phyloP scores from a whole-genome alignment of 192 early-diverging fungal genomes.

The Coemansia sp. region DNA sequence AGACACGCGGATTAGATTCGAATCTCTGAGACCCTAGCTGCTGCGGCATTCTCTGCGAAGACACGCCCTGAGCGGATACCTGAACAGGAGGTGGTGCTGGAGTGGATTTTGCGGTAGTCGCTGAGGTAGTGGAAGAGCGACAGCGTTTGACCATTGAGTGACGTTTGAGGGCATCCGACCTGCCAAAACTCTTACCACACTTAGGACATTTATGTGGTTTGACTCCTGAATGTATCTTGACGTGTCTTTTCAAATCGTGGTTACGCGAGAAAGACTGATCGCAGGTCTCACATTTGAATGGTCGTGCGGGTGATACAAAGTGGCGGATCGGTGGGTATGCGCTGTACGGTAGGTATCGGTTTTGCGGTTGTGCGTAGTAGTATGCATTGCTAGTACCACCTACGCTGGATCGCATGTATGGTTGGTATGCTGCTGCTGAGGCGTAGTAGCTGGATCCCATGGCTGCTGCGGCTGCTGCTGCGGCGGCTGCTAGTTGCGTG shows the following conservation, averaged over 20 bases:
- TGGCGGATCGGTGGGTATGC: slow-evolving; percentile 55
- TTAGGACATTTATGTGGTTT: slow-evolving; percentile 77
- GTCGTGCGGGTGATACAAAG: slow-evolving; percentile 57
- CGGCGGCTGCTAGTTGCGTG: slow-evolving; percentile 32
- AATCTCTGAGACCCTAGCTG: slow-evolving; percentile 4
- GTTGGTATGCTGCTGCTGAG: slow-evolving; percentile 43
- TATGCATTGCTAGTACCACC: slow-evolving; percentile 21
- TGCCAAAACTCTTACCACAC: slow-evolving; percentile 75
- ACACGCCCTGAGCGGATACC: background rate
- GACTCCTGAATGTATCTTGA: slow-evolving; percentile 73
- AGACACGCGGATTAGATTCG: background rate
- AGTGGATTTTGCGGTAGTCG: slow-evolving; percentile 2
- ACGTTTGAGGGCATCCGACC: slow-evolving; percentile 73
- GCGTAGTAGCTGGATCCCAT: slow-evolving; percentile 47
- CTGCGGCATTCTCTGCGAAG: slow-evolving; percentile 4
- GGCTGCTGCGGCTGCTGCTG: slow-evolving; percentile 38
- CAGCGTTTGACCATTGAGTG: slow-evolving; percentile 70
- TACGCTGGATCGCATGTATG: slow-evolving; percentile 40
- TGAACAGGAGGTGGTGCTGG: background rate
- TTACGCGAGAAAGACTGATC: slow-evolving; percentile 69
- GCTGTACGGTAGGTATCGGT: slow-evolving; percentile 51
- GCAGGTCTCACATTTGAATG: slow-evolving; percentile 60
- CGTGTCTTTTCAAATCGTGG: slow-evolving; percentile 76
- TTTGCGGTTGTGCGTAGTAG: slow-evolving; percentile 49
- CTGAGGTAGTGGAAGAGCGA: slow-evolving; percentile 28